Evolutionary conservation across 495 filamentous ascomycete species (phyloP).

Genomic region (Emericellopsis terricola): DNA sequence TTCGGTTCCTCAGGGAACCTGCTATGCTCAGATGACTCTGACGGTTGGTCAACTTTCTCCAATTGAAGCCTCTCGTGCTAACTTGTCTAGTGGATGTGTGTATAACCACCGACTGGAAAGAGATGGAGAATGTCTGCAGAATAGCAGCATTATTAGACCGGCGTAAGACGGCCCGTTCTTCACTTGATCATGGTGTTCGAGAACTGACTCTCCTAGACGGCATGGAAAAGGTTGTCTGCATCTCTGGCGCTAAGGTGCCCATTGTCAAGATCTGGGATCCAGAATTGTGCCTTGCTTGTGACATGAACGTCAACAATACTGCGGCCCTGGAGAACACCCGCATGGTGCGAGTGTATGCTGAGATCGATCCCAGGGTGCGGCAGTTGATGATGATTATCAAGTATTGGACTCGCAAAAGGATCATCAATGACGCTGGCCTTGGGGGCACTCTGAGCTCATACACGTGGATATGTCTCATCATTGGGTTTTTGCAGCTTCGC

Average conservation of each 20-base stretch:
- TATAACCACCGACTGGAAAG: slow-evolving; percentile 74
- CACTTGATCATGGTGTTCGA: too few species aligned
- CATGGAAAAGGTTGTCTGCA: slow-evolving; percentile 89
- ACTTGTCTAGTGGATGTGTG: slow-evolving; percentile 75
- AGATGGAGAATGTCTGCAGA: slow-evolving; percentile 70
- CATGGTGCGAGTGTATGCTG: slow-evolving; percentile 95
- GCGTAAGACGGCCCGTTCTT: slow-evolving; percentile 36
- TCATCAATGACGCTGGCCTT: slow-evolving; percentile 92
- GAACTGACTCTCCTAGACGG: slow-evolving; percentile 44
- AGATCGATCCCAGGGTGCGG: slow-evolving; percentile 79
- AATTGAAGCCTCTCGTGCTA: slow-evolving; percentile 4
- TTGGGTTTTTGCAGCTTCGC: slow-evolving; percentile 86
- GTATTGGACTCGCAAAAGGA: slow-evolving; percentile 83
- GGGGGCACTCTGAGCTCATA: slow-evolving; percentile 95
- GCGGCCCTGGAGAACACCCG: slow-evolving; percentile 87
- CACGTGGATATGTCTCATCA: slow-evolving; percentile 98
- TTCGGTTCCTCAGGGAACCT: slow-evolving; percentile 96
- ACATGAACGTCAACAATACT: slow-evolving; percentile 98
- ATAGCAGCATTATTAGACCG: slow-evolving; percentile 68
- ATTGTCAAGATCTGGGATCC: slow-evolving; percentile 99
- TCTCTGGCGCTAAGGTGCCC: slow-evolving; percentile 85
- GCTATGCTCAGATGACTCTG: slow-evolving; percentile 88
- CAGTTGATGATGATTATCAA: slow-evolving; percentile 92
- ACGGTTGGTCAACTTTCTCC: slow-evolving; percentile 42
- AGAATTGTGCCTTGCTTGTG: slow-evolving; percentile 74